Evolutionary conservation across 306 rosid genomes (phyloP).

Genomic region (Geum urbanum): DNA sequence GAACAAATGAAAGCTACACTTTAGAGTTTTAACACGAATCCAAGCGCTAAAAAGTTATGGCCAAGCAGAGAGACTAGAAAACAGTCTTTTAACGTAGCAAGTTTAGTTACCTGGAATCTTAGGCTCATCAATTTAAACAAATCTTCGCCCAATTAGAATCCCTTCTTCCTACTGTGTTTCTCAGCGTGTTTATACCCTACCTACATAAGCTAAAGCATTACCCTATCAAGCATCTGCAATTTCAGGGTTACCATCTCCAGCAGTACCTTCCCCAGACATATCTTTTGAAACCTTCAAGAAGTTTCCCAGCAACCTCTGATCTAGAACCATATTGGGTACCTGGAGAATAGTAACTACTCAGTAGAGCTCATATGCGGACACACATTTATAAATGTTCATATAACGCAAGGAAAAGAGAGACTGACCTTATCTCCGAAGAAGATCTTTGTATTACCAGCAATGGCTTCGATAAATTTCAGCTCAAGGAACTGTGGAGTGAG

Average conservation of each 20-base stretch:
- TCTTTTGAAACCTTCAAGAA: conserved; percentile 40
- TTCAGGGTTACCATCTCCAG: conserved; percentile 18
- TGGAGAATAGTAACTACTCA: conserved; percentile 29
- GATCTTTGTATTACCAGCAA: conserved; percentile 78
- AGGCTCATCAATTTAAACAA: background rate
- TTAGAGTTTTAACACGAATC: background rate
- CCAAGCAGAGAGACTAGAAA: background rate
- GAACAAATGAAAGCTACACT: background rate
- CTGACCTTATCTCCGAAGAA: conserved; percentile 94
- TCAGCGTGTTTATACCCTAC: background rate
- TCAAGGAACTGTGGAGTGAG: conserved; percentile 88
- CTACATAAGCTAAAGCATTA: background rate
- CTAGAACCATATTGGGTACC: conserved; percentile 81
- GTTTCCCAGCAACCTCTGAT: conserved; percentile 84
- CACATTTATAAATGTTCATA: background rate
- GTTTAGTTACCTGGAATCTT: background rate
- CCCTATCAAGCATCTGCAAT: background rate
- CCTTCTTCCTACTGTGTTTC: conserved; percentile 7
- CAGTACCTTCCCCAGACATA: conserved; percentile 1
- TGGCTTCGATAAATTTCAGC: conserved; percentile 76
- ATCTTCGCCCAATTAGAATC: background rate
- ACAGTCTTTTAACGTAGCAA: background rate
- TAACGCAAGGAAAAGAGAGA: background rate
- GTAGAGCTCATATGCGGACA: conserved; percentile 17
- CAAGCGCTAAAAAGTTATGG: background rate